These are phyloP conservation scores for Phtheirospermum japonicum DNA, from an alignment of 257 asterid species.

Conservation along the genomic window DNA sequence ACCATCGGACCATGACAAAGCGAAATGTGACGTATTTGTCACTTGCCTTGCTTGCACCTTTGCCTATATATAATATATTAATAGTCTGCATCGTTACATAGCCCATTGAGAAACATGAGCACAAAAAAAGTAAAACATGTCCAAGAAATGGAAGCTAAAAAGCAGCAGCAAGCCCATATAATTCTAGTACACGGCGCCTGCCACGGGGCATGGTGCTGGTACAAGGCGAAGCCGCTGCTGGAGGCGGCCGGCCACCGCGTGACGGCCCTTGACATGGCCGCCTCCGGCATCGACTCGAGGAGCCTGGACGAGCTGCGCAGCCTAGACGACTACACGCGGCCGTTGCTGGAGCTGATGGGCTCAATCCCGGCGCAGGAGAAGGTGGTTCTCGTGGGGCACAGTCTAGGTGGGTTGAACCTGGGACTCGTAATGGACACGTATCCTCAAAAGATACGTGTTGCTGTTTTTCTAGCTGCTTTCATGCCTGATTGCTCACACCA, in stretches of 20 bases:
- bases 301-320: conserved; percentile 34
- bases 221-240: conserved; percentile 52
- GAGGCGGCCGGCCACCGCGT: conserved; percentile 65
- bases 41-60: too few relatives aligned
- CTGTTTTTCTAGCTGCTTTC: conserved; percentile 53
- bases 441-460: conserved; percentile 41
- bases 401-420: conserved; percentile 50
- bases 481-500: conserved; percentile 42
- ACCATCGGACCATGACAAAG: too few relatives aligned
- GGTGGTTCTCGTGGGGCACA: conserved; percentile 60
- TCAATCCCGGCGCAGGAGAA: conserved; percentile 35
- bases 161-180: conserved; percentile 10
- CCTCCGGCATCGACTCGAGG: conserved; percentile 45
- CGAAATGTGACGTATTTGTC: too few relatives aligned
- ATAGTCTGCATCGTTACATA: too few relatives aligned
- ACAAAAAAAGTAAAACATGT: too few relatives aligned
- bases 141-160: neutral
- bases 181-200: conserved; percentile 68
- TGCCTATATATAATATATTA: too few relatives aligned
- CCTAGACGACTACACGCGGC: conserved; percentile 43
- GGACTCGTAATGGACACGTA: conserved; percentile 43
- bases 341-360: conserved; percentile 43
- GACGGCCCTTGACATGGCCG: conserved; percentile 52
- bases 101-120: too few relatives aligned
- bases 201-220: conserved; percentile 76